Base-by-base conservation (phyloP, 306 rosid species). In the Gastrolobium bilobum region DNA sequence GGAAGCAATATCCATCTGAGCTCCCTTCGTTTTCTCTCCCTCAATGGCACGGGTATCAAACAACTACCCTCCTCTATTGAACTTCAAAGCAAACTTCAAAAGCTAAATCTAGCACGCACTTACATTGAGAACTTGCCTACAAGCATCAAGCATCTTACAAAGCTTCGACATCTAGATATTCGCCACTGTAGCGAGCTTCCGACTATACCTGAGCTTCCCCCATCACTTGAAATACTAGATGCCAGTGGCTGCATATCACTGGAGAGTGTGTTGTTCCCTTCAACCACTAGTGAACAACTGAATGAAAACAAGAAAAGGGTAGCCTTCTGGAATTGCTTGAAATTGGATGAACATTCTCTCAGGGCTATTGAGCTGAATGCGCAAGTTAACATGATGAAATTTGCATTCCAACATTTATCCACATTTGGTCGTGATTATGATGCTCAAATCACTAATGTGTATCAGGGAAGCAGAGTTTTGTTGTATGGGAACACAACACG, bases 191-290 rank as follows among this genome's bases (percentile, higher is more conserved):
- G 1, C 4, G n/a, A 59, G 10, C 86, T 86, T 71, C 50, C 4
- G 2, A 56, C 52, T 70, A 29, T 86, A 34, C 84, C 86, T 5
- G 80, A 82, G 78, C 82, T 86, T 10, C 89, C 86, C 1, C 3
- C 11, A 2, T 73, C 68, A 0, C 0, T 86, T 2, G 42, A 47
- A 31, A 31, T 2, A 0, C 37, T 86, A 14, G 37, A 53, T 7
- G 86, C 82, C 0, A 6, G 42, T 33, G 57, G 26, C 10, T 86
- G 89, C 14, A 29, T 68, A 30, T 82, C 84, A 33, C 60, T 86
- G 7, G 52, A 75, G 75, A 79, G 6, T 1, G 73, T 86, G 3
- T n/a, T 15, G 52, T 63, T 73, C 47, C 37, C 66, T 63, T 6
- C 69, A 42, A 56, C 68, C 9, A 6, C 31, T 7, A 0, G 3